Base-by-base conservation (phyloP, 371 early-diverging fungal genomes). In the Conidiobolus incongruus region DNA sequence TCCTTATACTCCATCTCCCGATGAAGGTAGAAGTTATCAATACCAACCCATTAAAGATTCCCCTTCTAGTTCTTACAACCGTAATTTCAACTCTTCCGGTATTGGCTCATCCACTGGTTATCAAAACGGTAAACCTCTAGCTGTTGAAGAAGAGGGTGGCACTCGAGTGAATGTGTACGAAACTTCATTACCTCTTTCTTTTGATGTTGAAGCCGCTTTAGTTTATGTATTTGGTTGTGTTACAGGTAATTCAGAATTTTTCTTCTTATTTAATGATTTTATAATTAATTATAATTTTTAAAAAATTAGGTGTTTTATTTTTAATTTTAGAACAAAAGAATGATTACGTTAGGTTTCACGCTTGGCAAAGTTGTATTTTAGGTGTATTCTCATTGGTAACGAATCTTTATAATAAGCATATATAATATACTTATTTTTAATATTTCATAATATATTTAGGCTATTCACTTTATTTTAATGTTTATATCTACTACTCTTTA, bases 281-380 rank as follows among this genome's bases (percentile, higher is more conserved):
- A 43, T 36, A 34, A 33, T 7, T 49, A 15, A 47, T 39, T 20
- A 30, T 35, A n/a, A 35, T 32, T 17, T 15, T 29, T 19, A 36
- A 29, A 24, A 29, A 34, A 32, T 32, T 58, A 73, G 82, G 81
- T 2, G 59, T 77, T 12, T 35, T 77, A 11, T 63, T 86, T 35
- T 54, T 86, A 34, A 66, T 86, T 16, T 42, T 76, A 19, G 86
- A 86, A 51, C 69, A 64, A 48, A 75, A 78, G 52, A 80, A 80
- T 53, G 81, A 77, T 50, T 80, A 78, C 55, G 77, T 80, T 34
- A 57, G 86, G 48, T 85, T 81, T 56, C 83, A 83, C 52, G 83
- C 84, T 4, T 84, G 81, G 81, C 85, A 86, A 65, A 38, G 49
- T 22, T 46, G 46, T 16, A n/a, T 52, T 20, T 15, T 49, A 35